Evolutionary conservation across 2,329 filamentous ascomycete genomes (phyloP), one percentile per base, ranked within the genome.

Genomic region (Paradendryphiella salina): DNA sequence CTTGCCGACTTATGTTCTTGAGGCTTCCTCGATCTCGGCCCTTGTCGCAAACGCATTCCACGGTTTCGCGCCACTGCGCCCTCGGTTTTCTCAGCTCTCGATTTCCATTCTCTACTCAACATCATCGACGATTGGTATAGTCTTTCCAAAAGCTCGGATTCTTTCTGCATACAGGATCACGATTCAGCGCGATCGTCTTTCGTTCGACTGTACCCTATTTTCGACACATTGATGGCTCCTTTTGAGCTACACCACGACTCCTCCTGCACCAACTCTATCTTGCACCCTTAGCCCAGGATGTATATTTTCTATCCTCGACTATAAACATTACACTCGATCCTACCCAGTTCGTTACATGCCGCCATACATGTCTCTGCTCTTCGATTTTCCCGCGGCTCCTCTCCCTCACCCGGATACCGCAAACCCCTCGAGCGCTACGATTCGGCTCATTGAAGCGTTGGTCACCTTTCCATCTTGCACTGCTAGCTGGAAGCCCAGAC

Each of bases 401-500:
- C 61, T 63, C 60, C 60, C 59, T 62, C 63, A 52, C 52, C 49
- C 33, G 55, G 55, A 56, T 51, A 56, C 50, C 55, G 57, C 56
- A 59, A 35, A 2, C 23, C 50, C 20, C 40, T 17, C 10, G 55
- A 61, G 62, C 58, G 58, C 62, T 62, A 63, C 60, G 50, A 9
- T 48, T 54, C 41, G 59, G 64, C 65, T 64, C 64, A 53, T 29
- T 13, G 64, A 40, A 68, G 46, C 35, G 64, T 68, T 70, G 65
- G 67, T 71, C 67, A 67, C 56, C 56, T 61, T 58, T 64, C 52
- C 52, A 54, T 18, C 34, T 49, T 44, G 44, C 50, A 39, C 38
- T 15, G 48, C 23, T 34, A 46, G 35, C 15, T 34, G 26, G 45
- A 52, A 56, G 58, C 57, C 67, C 50, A 10, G 69, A 65, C 69